Conservation (phyloP, 768 basidiomycete species). For the Pleurotus tuber-regium region DNA sequence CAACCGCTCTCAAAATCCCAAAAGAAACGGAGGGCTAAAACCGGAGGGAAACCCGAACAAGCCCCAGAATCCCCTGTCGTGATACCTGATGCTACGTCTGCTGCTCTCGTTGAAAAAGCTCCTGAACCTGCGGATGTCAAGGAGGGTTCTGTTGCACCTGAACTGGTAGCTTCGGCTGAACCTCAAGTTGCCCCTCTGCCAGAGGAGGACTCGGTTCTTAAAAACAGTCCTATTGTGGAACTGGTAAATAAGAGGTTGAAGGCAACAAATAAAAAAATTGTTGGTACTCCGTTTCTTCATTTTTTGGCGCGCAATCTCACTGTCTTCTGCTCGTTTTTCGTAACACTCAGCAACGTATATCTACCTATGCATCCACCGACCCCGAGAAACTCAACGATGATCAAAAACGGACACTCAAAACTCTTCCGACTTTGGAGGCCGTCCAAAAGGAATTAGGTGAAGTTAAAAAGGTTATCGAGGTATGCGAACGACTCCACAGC, state of each 20-base stretch:
- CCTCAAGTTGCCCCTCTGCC: constrained; percentile 32
- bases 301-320: neutral
- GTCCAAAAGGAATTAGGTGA: constrained; percentile 81
- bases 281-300: constrained; percentile 32
- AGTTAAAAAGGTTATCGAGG: constrained; percentile 83
- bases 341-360: constrained; percentile 60
- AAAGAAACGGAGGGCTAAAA: constrained; percentile 62
- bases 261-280: constrained; percentile 80
- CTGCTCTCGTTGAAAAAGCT: constrained; percentile 46
- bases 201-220: constrained; percentile 46
- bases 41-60: constrained; percentile 8
- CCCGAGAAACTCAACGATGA: constrained; percentile 82
- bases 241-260: constrained; percentile 79
- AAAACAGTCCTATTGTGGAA: constrained; percentile 71
- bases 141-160: constrained; percentile 44
- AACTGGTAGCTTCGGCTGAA: constrained; percentile 40
- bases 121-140: constrained; percentile 46
- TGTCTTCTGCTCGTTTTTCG: constrained; percentile 1
- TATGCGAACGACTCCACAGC: constrained; percentile 26
- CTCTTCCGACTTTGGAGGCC: constrained; percentile 74
- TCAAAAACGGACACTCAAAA: constrained; percentile 72
- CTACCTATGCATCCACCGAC: constrained; percentile 64
- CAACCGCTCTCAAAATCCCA: constrained; percentile 57
- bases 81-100: constrained; percentile 43
- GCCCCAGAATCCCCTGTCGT: constrained; percentile 45